phyloP scores from a whole-genome alignment of 768 basidiomycete genomes.

The Tulasnella sp. region DNA sequence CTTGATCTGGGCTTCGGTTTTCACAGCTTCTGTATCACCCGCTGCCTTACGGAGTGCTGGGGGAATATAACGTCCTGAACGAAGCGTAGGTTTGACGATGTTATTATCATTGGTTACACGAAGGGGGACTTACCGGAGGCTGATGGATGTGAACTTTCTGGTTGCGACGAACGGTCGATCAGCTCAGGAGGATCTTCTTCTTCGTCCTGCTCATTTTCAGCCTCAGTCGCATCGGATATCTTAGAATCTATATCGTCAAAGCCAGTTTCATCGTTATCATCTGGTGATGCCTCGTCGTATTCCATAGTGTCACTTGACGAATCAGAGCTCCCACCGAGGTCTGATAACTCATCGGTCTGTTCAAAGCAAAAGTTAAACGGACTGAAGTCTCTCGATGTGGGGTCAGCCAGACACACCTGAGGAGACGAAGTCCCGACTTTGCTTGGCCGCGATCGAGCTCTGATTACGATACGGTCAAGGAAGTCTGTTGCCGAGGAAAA shows the following conservation, averaged over 20 bases:
- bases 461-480: slow-evolving; percentile 12
- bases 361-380: slow-evolving; percentile 15
- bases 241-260: slow-evolving; percentile 12
- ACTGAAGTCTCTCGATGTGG: slow-evolving; percentile 5
- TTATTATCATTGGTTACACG: neutral
- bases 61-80: slow-evolving; percentile 54
- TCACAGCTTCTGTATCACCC: slow-evolving; percentile 27
- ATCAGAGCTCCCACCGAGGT: slow-evolving; percentile 28
- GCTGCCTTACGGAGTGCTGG: slow-evolving; percentile 56
- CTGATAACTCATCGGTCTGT: slow-evolving; percentile 32
- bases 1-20: slow-evolving; percentile 39
- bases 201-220: slow-evolving; percentile 19
- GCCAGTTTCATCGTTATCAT: slow-evolving; percentile 13
- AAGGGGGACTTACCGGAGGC: neutral
- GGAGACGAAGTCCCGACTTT: neutral
- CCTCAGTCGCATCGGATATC: slow-evolving; percentile 13
- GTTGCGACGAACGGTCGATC: neutral
- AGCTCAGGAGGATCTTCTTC: slow-evolving; percentile 18
- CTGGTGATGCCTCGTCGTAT: slow-evolving; percentile 29
- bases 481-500: slow-evolving; percentile 16
- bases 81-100: neutral
- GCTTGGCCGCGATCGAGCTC: neutral
- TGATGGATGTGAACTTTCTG: neutral
- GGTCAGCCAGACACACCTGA: neutral
- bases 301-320: slow-evolving; percentile 13